These are phyloP conservation scores for Mycena capillaripes DNA, from an alignment of 768 basidiomycete genomes.

Conservation along the genomic window DNA sequence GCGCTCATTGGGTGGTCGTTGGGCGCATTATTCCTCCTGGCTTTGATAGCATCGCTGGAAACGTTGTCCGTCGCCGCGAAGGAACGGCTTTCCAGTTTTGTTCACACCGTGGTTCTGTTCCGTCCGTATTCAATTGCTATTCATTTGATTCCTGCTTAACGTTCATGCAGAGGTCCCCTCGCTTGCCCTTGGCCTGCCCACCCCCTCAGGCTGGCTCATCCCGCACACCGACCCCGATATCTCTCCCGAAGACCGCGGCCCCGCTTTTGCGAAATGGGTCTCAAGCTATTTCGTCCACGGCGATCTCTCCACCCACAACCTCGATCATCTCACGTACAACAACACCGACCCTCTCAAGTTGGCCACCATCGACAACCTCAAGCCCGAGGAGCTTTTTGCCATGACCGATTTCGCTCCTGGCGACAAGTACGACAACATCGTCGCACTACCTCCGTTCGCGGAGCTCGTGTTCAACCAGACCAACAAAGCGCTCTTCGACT, in stretches of 20 bases:
- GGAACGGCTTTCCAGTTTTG: slow-evolving; percentile 37
- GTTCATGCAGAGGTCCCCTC: slow-evolving; percentile 40
- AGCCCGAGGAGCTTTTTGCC: slow-evolving; percentile 18
- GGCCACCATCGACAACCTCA: slow-evolving; percentile 26
- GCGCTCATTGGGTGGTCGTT: slow-evolving; percentile 48
- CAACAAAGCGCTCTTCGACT: slow-evolving; percentile 32
- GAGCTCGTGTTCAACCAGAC: slow-evolving; percentile 4
- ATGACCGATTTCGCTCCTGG: slow-evolving; percentile 32
- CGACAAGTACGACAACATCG: slow-evolving; percentile 32
- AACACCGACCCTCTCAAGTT: slow-evolving; percentile 1
- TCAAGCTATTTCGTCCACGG: slow-evolving; percentile 35
- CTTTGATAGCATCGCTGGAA: slow-evolving; percentile 39
- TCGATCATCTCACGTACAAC: slow-evolving; percentile 24
- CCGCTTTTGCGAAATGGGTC: slow-evolving; percentile 42
- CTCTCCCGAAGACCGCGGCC: slow-evolving; percentile 32
- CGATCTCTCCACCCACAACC: slow-evolving; percentile 30
- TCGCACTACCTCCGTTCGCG: slow-evolving; percentile 18
- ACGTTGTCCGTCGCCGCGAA: slow-evolving; percentile 33
- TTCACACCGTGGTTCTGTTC: slow-evolving; percentile 39
- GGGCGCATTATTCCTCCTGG: slow-evolving; percentile 42
- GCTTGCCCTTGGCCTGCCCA: slow-evolving; percentile 35
- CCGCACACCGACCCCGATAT: slow-evolving; percentile 43
- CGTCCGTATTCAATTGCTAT: slow-evolving; percentile 24
- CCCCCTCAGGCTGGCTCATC: slow-evolving; percentile 33
- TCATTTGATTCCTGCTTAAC: background rate